These are phyloP conservation scores for Annulohypoxylon moriforme DNA, from an alignment of 495 filamentous ascomycete genomes.

Conservation along the genomic window DNA sequence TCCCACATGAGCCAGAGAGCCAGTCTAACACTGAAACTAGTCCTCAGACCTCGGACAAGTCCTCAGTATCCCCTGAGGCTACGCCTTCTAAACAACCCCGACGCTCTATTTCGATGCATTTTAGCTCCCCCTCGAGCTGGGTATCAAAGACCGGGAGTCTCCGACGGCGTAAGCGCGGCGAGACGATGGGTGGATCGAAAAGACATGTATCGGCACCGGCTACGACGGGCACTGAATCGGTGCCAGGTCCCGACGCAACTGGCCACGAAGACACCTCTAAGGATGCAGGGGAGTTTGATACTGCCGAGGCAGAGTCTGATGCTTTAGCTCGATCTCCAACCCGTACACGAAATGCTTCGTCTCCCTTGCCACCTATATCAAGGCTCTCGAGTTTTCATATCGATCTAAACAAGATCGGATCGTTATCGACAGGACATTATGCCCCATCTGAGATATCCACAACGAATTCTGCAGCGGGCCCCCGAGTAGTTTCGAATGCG, in stretches of 20 bases:
- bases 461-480: conserved; percentile 32
- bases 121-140: conserved; percentile 62
- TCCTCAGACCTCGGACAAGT: conserved; percentile 37
- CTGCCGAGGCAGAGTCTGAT: conserved; percentile 37
- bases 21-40: conserved; percentile 36
- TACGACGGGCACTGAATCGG: conserved; percentile 29
- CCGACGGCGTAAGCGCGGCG: conserved; percentile 58
- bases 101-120: conserved; percentile 65
- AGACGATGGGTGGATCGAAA: conserved; percentile 52
- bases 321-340: conserved; percentile 45
- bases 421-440: conserved; percentile 48
- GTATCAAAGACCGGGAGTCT: conserved; percentile 62
- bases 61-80: conserved; percentile 38
- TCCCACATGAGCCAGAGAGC: conserved; percentile 7
- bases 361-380: conserved; percentile 66
- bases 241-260: neutral
- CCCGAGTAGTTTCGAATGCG: conserved; percentile 52
- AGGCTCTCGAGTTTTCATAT: conserved; percentile 68
- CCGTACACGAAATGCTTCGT: conserved; percentile 63
- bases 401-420: conserved; percentile 60
- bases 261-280: conserved; percentile 33
- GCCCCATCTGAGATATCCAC: conserved; percentile 34
- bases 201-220: conserved; percentile 60
- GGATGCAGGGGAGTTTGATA: conserved; percentile 19
- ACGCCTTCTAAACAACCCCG: conserved; percentile 56